Conservation (phyloP, 83 land plant species). For the Thuja plicata region DNA sequence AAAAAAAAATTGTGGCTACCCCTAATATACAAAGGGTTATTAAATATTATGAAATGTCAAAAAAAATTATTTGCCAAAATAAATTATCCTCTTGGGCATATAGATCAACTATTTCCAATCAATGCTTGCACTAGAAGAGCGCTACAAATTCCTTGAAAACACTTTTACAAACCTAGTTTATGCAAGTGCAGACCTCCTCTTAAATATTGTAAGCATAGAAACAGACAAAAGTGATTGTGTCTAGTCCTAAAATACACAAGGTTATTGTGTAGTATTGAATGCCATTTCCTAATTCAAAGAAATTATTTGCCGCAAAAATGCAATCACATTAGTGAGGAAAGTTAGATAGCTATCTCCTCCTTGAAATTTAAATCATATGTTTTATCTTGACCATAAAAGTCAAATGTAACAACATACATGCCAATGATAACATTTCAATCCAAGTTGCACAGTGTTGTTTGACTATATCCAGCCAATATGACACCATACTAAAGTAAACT, state of each 20-base stretch:
- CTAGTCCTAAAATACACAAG: not conserved
- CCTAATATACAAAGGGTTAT: too few relatives aligned
- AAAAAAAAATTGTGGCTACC: too few relatives aligned
- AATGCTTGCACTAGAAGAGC: too few relatives aligned
- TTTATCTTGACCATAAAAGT: conserved; percentile 79
- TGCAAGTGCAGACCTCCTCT: too few relatives aligned
- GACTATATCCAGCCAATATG: not conserved
- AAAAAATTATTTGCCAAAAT: too few relatives aligned
- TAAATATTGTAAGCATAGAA: too few relatives aligned
- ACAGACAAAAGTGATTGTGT: not conserved
- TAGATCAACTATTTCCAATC: too few relatives aligned
- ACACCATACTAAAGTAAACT: not conserved
- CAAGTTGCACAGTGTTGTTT: not conserved
- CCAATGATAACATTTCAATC: conserved; percentile 90
- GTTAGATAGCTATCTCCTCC: conserved; percentile 63
- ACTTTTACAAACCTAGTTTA: too few relatives aligned
- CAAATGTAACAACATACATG: conserved; percentile 99
- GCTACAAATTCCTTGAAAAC: too few relatives aligned
- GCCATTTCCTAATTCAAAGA: not conserved
- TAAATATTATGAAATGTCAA: too few relatives aligned
- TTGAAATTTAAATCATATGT: conserved; percentile 96
- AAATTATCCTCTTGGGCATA: too few relatives aligned
- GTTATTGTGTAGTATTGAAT: not conserved
- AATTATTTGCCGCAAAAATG: not conserved
- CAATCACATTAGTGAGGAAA: not conserved